Base-by-base conservation (phyloP, 805 yeast genomes). In the Wickerhamiella brachini region DNA sequence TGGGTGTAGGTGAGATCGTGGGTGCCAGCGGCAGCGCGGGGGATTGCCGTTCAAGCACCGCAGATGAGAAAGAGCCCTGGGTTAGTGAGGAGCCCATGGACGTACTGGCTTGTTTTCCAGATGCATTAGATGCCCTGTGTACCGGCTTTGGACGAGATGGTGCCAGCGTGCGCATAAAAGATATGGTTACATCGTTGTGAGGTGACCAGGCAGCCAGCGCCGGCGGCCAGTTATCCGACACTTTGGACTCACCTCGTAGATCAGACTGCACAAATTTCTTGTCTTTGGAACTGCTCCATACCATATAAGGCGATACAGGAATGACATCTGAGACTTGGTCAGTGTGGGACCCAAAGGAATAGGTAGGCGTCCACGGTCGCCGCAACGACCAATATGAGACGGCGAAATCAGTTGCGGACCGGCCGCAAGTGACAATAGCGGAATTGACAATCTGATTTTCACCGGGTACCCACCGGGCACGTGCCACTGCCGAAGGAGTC, bases 401-500 rank as follows among this genome's bases (percentile, higher is more conserved):
- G 20, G 56, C 56, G n/a, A 44, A 44, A 21, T 39, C 46, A 21
- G 44, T 45, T 4, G 53, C 53, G 2, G 51, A 45, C 4, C 62
- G 48, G 17, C 61, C 59, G 13, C 54, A 34, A 5, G 60, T 53
- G 18, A 55, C 53, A 20, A 59, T 24, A 13, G 51, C 42, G 6
- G 53, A 47, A n/a, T 44, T 50, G 22, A 51, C 45, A 3, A 57
- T 44, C 5, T 49, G 17, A 12, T 67, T 62, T n/a, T 67, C 69
- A 12, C 75, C 63, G 5, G 57, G 71, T 54, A 75, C 68, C 89
- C 95, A 87, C 26, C 81, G 65, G 0, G 82, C 88, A 57, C 80
- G 83, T 57, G 83, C 78, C 1, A 90, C 83, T 0, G 95, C 85
- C 15, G 83, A 83, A 8, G 93, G 80, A 0, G 94, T 79, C 56